Evolutionary conservation across 2,329 filamentous ascomycete species (phyloP), one percentile per base, ranked within the genome.

Genomic region (Phialophora expanda): DNA sequence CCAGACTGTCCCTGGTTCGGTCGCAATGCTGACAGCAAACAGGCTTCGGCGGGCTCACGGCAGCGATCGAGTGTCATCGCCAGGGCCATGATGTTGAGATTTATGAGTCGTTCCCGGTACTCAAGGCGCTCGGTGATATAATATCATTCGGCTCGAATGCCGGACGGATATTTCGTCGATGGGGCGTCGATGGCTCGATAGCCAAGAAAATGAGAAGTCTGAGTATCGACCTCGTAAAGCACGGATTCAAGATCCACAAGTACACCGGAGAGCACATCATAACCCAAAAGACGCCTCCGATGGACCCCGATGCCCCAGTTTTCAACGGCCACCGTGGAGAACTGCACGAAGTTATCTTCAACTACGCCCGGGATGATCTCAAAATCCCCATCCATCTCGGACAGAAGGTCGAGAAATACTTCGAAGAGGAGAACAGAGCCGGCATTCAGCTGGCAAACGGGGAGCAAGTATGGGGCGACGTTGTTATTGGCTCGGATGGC

Each of bases 191-290:
- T 30, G 83, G 85, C 34, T 74, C 77, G 38, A 78, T 87, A 9
- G 78, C 80, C 7, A 74, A 76, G 54, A 78, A 79, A 53, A 78
- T 87, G 76, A 79, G 81, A 26, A 75, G 78, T 0, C 74, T 87
- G 7, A 84, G 82, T 68, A 86, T 86, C 67, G 80, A 86, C 68
- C 73, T 86, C 56, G 73, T 76, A 6, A 71, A 76, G 0, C 84
- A 87, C 65, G 86, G 86, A 50, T 88, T 88, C 76, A 83, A 84
- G 56, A 87, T 88, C 62, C 85, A 87, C 75, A 88, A 87, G 69
- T 87, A 80, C 66, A 85, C 86, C 32, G 86, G 86, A 38, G 86
- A 88, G 73, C 81, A 87, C 11, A 81, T 88, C 24, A 82, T 84
- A 62, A 86, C 86, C 64, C 86, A 89, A 64, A 75, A 72, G 54